Percentiles rank a stretch among this genome's conserved stretches.
phyloP scores from a whole-genome alignment of 208 protist genomes.

The Borovskyia barvae region DNA sequence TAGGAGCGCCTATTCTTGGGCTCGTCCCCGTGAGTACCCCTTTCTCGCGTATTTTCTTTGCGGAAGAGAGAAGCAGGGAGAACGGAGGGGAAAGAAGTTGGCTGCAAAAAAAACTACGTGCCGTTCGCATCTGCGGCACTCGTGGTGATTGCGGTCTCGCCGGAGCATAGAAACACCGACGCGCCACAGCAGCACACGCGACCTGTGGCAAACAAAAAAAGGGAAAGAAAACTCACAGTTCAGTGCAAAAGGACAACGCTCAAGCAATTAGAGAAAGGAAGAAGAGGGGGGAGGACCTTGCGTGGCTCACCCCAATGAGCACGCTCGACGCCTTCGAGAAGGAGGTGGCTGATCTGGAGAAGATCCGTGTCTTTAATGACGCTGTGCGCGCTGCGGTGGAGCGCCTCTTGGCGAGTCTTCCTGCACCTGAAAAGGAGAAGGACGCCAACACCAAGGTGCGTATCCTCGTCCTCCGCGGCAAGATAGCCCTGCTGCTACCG shows the following conservation, averaged over 20 bases:
- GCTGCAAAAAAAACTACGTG: too few species aligned
- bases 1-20: too few species aligned
- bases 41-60: too few species aligned
- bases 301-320: slow-evolving; percentile 2
- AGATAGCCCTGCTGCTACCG: slow-evolving; percentile 59
- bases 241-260: not conserved
- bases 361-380: slow-evolving; percentile 64
- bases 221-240: not conserved
- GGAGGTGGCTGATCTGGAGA: slow-evolving; percentile 44
- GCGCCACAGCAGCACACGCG: too few species aligned
- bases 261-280: too few species aligned
- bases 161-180: too few species aligned
- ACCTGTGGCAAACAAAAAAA: too few species aligned
- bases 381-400: slow-evolving; percentile 44
- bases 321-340: slow-evolving; percentile 50
- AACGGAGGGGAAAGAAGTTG: too few species aligned
- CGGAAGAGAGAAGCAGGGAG: too few species aligned
- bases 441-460: slow-evolving; percentile 53
- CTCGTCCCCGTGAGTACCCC: too few species aligned
- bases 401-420: slow-evolving; percentile 39
- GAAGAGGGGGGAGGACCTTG: not conserved
- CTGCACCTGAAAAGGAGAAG: slow-evolving; percentile 44
- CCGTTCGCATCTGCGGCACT: too few species aligned
- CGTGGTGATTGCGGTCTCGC: too few species aligned
- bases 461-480: slow-evolving; percentile 60